Evolutionary conservation across 441 rosid genomes (phyloP).

Genomic region (Omphalea diandra): DNA sequence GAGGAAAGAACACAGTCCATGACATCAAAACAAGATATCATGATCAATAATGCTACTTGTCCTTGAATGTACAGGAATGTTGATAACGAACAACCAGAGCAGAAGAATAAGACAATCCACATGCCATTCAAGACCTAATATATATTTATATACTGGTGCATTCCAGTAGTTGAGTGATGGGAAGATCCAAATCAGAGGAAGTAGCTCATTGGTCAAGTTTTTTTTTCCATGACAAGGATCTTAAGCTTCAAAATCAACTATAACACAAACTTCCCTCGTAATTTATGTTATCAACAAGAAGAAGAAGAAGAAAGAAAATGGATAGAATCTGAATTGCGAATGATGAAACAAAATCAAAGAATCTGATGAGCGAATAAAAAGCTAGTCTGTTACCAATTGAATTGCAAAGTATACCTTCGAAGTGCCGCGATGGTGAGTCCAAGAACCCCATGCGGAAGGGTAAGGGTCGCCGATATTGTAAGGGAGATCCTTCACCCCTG

Average conservation of each 20-base stretch:
- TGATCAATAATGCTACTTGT: neutral
- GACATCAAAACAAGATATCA: neutral
- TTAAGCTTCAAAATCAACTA: neutral
- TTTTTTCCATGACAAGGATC: neutral
- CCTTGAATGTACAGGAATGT: neutral
- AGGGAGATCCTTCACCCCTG: slow-evolving; percentile 94
- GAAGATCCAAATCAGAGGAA: slow-evolving; percentile 5
- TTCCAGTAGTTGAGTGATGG: neutral
- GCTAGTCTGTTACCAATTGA: neutral
- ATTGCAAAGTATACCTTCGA: slow-evolving; percentile 49
- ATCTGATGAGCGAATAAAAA: neutral
- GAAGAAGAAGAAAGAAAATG: neutral
- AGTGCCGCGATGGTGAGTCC: slow-evolving; percentile 91
- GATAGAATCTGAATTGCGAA: neutral
- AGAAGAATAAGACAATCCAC: neutral
- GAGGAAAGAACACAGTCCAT: neutral
- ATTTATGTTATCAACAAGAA: neutral
- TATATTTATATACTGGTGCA: too few species aligned
- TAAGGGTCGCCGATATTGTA: slow-evolving; percentile 89
- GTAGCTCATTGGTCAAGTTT: neutral
- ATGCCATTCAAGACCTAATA: neutral
- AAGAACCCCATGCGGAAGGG: slow-evolving; percentile 92
- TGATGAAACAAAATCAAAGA: neutral
- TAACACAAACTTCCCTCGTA: too few species aligned
- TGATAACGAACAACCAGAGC: neutral